Percentiles rank a stretch among this genome's conserved stretches.
phyloP scores from a whole-genome alignment of 2,329 filamentous ascomycete genomes.

The Fusarium devonianum region DNA sequence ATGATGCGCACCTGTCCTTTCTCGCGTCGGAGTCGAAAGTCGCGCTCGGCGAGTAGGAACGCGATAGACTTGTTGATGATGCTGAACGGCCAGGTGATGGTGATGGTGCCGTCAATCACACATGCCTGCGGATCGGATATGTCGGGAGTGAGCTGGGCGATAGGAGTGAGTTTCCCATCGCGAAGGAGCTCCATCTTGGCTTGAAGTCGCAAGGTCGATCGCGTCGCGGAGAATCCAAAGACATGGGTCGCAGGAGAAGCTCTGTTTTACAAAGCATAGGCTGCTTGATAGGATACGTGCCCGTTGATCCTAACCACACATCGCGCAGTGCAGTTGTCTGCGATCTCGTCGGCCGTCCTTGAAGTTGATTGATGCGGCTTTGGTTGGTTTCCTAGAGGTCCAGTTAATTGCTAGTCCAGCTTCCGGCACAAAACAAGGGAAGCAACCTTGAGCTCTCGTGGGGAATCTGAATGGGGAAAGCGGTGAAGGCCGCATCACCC shows the following conservation, averaged over 20 bases:
- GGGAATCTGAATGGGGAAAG: slow-evolving; percentile 30
- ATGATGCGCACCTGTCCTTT: slow-evolving; percentile 83
- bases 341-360: slow-evolving; percentile 8
- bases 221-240: slow-evolving; percentile 23
- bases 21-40: slow-evolving; percentile 78
- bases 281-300: background rate
- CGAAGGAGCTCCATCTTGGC: slow-evolving; percentile 42
- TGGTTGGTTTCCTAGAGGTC: slow-evolving; percentile 9
- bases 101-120: slow-evolving; percentile 74
- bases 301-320: slow-evolving; percentile 2
- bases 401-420: slow-evolving; percentile 23
- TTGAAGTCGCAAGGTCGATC: slow-evolving; percentile 21
- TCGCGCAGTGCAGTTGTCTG: slow-evolving; percentile 6
- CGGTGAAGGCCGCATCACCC: slow-evolving; percentile 25
- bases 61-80: slow-evolving; percentile 76
- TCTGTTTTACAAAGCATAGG: slow-evolving; percentile 19
- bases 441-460: slow-evolving; percentile 31
- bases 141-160: slow-evolving; percentile 62
- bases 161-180: slow-evolving; percentile 54
- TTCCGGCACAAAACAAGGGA: slow-evolving; percentile 17
- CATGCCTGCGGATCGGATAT: slow-evolving; percentile 51
- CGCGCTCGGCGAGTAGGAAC: slow-evolving; percentile 83
- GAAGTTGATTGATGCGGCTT: slow-evolving; percentile 5
- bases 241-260: slow-evolving; percentile 10
- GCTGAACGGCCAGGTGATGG: slow-evolving; percentile 91